Base-by-base conservation (phyloP, 805 yeast species). In the Millerozyma acaciae region DNA sequence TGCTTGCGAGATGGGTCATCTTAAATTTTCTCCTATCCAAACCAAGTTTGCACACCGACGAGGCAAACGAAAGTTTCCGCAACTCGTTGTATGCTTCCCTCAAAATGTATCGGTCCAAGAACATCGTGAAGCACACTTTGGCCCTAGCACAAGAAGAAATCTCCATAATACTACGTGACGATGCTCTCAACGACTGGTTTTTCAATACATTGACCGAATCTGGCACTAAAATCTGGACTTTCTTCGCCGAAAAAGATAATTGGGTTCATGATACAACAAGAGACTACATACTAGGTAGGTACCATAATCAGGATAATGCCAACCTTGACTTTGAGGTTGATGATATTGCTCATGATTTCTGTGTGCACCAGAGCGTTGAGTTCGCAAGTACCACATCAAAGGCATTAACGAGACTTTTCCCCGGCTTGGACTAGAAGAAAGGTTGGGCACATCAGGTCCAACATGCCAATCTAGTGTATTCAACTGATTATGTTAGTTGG, bases 181-280 rank as follows among this genome's bases (percentile, higher is more conserved):
- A 66, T 44, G 64, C 52, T 6, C 62, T 75, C 38, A 80, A 83
- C 57, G 69, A 68, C 30, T 57, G 70, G 48, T 67, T 70, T 35
- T 68, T 72, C 30, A 39, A 45, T 5, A 43, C 43, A 18, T 40
- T 54, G 7, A 50, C 53, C 27, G 35, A 40, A 8, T 27, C 38
- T 7, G 47, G 47, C 14, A 40, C 47, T 6, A 55, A 51, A 16
- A 55, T 74, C n/a, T 79, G 84, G 84, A 50, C 65, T 4, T 71
- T 73, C 35, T 78, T 77, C 43, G 80, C 82, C 5, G 55, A 53
- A n/a, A 48, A 59, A 18, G 90, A 82, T 49, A 76, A 77, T 47
- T 82, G 89, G 89, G 79, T 82, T 2, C 62, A 65, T 35, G 64
- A 70, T 30, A 55, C 48, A 17, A 73, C 85, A 1, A 65, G 83